phyloP scores from a whole-genome alignment of 331 rosid species.

The Pyracantha coccinea region DNA sequence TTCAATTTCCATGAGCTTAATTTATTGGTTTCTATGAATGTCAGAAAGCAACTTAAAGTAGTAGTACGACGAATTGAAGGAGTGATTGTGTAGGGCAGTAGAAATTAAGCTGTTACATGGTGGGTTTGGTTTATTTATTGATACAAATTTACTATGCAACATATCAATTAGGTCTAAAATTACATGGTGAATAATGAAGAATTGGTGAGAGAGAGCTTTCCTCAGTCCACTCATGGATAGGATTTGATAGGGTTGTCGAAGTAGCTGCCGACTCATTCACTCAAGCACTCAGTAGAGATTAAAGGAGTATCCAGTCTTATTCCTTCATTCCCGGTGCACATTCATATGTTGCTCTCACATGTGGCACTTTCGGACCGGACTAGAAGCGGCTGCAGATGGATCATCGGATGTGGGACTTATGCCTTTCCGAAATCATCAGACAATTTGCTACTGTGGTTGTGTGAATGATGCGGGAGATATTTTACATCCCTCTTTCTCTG shows the following conservation, averaged over 20 bases:
- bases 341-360: no score
- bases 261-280: slow-evolving; percentile 75
- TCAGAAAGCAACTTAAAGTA: neutral
- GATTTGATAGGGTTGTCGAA: slow-evolving; percentile 41
- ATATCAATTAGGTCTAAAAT: no score
- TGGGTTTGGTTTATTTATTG: neutral
- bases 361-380: no score
- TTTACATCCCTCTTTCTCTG: slow-evolving; percentile 60
- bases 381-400: no score
- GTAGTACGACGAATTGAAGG: no score
- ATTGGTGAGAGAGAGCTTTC: slow-evolving; percentile 64
- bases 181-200: neutral
- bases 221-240: slow-evolving; percentile 73
- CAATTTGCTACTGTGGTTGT: slow-evolving; percentile 39
- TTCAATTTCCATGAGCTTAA: neutral
- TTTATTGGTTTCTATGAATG: neutral
- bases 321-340: no score
- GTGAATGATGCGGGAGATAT: slow-evolving; percentile 70
- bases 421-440: neutral
- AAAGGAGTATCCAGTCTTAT: no score
- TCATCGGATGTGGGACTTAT: no score
- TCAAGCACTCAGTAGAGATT: slow-evolving; percentile 32
- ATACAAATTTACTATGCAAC: no score
- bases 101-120: neutral
- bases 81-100: neutral